Conservation (phyloP, 805 yeast species). For the Candida qinlingensis region DNA sequence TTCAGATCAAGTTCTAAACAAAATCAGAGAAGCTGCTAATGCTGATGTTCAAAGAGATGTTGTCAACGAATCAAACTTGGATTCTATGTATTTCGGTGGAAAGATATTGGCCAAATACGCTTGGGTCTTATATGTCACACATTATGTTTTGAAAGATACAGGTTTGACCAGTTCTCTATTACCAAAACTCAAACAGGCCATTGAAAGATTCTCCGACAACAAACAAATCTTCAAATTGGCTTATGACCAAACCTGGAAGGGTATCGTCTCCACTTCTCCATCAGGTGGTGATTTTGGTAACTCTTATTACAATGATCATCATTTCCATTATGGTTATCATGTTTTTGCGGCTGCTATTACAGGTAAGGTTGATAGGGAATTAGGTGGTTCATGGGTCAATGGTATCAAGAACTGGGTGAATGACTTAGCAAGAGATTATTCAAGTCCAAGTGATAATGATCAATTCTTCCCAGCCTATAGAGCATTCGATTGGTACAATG, state of each 20-base stretch:
- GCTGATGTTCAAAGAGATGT: slow-evolving; percentile 35
- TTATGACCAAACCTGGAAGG: slow-evolving; percentile 78
- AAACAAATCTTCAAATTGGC: slow-evolving; percentile 65
- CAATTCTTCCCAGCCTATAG: slow-evolving; percentile 59
- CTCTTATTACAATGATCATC: slow-evolving; percentile 69
- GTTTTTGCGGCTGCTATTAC: slow-evolving; percentile 65
- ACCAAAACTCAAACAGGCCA: slow-evolving; percentile 57
- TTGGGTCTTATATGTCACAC: slow-evolving; percentile 68
- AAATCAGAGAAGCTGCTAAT: slow-evolving; percentile 31
- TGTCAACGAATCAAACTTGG: slow-evolving; percentile 46
- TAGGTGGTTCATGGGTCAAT: slow-evolving; percentile 50
- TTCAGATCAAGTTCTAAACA: slow-evolving; percentile 24
- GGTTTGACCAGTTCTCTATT: slow-evolving; percentile 46
- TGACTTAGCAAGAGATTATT: slow-evolving; percentile 59
- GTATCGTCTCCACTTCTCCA: slow-evolving; percentile 65
- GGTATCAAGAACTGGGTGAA: slow-evolving; percentile 48
- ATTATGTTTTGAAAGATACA: slow-evolving; percentile 56
- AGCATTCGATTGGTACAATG: slow-evolving; percentile 70
- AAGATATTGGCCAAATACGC: slow-evolving; percentile 89
- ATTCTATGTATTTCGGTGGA: slow-evolving; percentile 90
- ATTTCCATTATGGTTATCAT: slow-evolving; percentile 73
- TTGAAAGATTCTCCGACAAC: slow-evolving; percentile 64
- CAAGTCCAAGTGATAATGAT: slow-evolving; percentile 53
- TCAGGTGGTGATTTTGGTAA: slow-evolving; percentile 65
- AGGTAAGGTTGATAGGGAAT: slow-evolving; percentile 46